Base-by-base conservation (phyloP, 805 yeast species). In the Cyberlindnera japonica region DNA sequence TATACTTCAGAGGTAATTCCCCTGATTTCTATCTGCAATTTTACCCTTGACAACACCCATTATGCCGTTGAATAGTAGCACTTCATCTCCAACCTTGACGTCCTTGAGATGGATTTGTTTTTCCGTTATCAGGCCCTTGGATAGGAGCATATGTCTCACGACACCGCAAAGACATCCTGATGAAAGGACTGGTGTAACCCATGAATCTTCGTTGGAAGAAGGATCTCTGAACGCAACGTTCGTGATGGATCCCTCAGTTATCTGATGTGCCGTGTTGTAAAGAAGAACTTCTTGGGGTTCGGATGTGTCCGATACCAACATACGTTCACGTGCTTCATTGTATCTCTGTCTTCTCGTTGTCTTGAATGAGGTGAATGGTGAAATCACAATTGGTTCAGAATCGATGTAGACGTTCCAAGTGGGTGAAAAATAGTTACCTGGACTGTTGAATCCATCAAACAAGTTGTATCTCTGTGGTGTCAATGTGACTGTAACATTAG, bases 101-200 rank as follows among this genome's bases (percentile, higher is more conserved):
- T 73, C 74, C 11, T 64, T 59, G 17, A 69, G 54, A 2, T 56
- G 51, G 5, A 85, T 58, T 2, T 68, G 69, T 19, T 69, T 75
- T 55, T 83, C 91, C 33, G 65, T 63, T 3, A 86, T 62, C 22
- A 67, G 54, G 3, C 75, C 72, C 35, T 78, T 75, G 12, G 65
- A 58, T 10, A 88, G 55, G 35, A 91, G 62, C 58, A 72, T 74
- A 47, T 79, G 78, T 50, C 98, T 70, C 53, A 79, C 76, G 0
- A 83, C 88, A 10, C 98, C 97, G 61, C 88, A 81, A 34, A 91
- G 68, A 57, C 96, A 87, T 0, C 98, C 98, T 12, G 78, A 65
- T 1, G 78, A 65, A 22, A 89, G 65, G n/a, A 70, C 65, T 1
- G 99, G 98, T 0, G 98, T 91, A 4, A 80, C 63, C 91, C 95